Base-by-base conservation (phyloP, 768 basidiomycete genomes). In the Boletus tylopilopsis region DNA sequence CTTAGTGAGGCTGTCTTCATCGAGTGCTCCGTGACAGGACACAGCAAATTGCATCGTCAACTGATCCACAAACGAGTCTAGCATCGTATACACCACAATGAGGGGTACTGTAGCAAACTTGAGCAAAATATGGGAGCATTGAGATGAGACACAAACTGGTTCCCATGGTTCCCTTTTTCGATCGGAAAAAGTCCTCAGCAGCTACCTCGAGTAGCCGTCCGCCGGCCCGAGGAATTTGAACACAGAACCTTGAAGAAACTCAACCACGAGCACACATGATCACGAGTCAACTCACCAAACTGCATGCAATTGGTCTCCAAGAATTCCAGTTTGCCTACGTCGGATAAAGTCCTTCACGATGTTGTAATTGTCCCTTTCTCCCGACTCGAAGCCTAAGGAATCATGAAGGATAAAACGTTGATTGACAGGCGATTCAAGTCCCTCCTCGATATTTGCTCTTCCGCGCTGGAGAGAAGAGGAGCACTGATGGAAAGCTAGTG, bases 361-460 rank as follows among this genome's bases (percentile, higher is more conserved):
- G 0, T 38, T 19, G 11, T 32, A 50, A 7, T 38, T 45, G 2
- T 9, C 36, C 11, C 39, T 18, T 0, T 51, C 50, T 5, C 50
- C 50, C 10, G 44, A 21, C 19, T 51, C 50, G 13, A 47, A 47
- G 16, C 44, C 50, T 15, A 47, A 19, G 12, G 44, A 47, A 11
- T 41, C 38, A 16, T 51, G 50, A 13, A 51, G 38, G 11, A 40
- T 34, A 16, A 47, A 29, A 4, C 25, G 32, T 24, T 38, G 5
- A 27, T 51, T 51, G 24, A 27, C 45, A 22, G 32, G 19, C 27
- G 50, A 51, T 36, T 16, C n/a, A 15, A 46, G 36, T 19, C 18
- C 35, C 9, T 6, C 19, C 10, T 46, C 19, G 6, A 46, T 37
- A n/a, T 37, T 3, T 37, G 45, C 45, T 22, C n/a, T 13, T 23